Evolutionary conservation across 164 flowering plant species (phyloP), one percentile per base, ranked within the genome.

Genomic region (Macadamia integrifolia): DNA sequence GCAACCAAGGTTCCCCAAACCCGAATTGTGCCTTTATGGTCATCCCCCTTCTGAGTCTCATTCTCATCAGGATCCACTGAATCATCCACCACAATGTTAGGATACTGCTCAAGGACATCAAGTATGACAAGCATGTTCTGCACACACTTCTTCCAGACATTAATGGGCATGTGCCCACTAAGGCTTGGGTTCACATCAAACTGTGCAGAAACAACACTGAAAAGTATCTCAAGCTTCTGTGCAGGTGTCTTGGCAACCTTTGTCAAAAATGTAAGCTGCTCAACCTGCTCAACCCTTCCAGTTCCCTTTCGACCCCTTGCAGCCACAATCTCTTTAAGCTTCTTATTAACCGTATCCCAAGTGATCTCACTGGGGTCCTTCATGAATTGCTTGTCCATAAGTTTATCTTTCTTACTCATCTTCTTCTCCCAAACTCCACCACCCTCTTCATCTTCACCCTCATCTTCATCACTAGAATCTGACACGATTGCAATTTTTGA

Each of bases 211-310:
- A 94, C 80, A 49, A 94, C 91, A 79, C 81, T 84, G 74, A 91
- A 92, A 6, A 94, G 86, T 46, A 94, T 89, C 79, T 94, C 97
- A 64, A 94, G 92, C 83, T 94, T 94, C 76, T 94, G 98, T 9
- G 97, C 98, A 68, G 98, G 97, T 8, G 98, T 94, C 77, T 89
- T 92, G 0, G 98, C 95, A 66, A 92, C 96, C 76, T 78, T 82
- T 3, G 92, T 86, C 69, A 94, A 75, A 69, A 90, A 92, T 8
- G 95, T 87, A 18, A 94, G 95, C 80, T 92, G 98, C 71, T 92
- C 97, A 71, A 92, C 93, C 81, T 82, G 90, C 78, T 94, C 98
- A 66, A 90, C 78, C 66, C 89, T 79, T 66, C 95, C 97, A n/a
- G 98, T 94, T 70, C 98, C 98, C 77, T 92, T 94, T 78, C 86